Conservation (phyloP, 192 early-diverging fungal genomes). For the Backusella luteola region DNA sequence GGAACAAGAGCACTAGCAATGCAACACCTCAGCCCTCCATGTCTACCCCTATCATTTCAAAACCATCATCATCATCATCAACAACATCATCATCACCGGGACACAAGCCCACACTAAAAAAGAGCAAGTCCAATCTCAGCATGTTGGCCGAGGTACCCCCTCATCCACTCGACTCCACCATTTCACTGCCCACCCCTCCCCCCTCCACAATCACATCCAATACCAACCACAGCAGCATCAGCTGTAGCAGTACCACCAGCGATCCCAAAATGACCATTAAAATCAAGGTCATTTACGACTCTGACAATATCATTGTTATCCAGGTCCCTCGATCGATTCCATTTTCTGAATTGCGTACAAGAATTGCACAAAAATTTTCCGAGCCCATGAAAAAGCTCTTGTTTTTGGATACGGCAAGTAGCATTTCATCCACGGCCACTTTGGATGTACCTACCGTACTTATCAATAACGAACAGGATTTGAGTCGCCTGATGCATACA, state of each 20-base stretch:
- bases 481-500: constrained; percentile 11
- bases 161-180: neutral
- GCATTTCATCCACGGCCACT: neutral
- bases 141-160: neutral
- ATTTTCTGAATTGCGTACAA: constrained; percentile 12
- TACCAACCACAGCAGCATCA: neutral
- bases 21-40: constrained; percentile 4
- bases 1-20: neutral
- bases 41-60: constrained; percentile 12
- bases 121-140: constrained; percentile 1
- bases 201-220: neutral
- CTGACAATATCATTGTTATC: constrained; percentile 28
- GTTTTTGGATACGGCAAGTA: constrained; percentile 2
- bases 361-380: constrained; percentile 26
- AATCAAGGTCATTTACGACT: constrained; percentile 29
- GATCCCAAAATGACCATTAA: neutral
- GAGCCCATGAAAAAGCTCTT: constrained; percentile 5
- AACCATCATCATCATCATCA: neutral
- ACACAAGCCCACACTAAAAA: neutral
- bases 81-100: neutral
- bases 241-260: neutral
- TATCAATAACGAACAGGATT: constrained; percentile 4
- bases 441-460: neutral
- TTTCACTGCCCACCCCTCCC: neutral
- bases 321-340: constrained; percentile 30